Conservation (phyloP, 1,139 yeast genomes). For the Protomyces lactucae-debilis region DNA sequence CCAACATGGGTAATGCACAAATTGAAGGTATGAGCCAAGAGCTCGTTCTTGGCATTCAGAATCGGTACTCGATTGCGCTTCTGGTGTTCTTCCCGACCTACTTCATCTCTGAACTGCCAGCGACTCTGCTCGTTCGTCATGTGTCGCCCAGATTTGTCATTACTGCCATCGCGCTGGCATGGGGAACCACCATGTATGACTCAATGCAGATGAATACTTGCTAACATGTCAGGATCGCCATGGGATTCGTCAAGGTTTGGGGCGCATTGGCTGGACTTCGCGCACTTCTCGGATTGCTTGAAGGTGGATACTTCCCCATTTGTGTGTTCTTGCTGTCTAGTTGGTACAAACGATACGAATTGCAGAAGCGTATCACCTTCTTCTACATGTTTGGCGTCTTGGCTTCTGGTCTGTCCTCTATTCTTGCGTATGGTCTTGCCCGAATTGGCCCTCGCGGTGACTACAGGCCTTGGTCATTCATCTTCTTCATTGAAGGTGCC, state of each 20-base stretch:
- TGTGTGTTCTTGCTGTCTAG: conserved; percentile 26
- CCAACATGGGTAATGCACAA: conserved; percentile 58
- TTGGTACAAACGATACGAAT: conserved; percentile 28
- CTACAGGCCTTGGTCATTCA: conserved; percentile 78
- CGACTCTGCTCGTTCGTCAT: conserved; percentile 56
- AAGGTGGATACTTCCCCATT: conserved; percentile 35
- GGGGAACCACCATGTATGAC: conserved; percentile 16
- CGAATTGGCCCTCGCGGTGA: conserved; percentile 50
- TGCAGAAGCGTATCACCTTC: conserved; percentile 26
- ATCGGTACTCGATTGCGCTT: conserved; percentile 50
- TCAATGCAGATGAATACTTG: too few species aligned
- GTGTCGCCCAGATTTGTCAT: conserved; percentile 52
- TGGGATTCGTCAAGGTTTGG: conserved; percentile 57
- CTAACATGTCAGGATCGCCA: conserved; percentile 31
- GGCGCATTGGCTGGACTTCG: conserved; percentile 53
- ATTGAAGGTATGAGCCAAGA: conserved; percentile 51
- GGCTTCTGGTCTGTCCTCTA: conserved; percentile 1
- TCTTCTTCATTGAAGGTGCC: conserved; percentile 65
- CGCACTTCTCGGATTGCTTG: background rate
- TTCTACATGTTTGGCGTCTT: conserved; percentile 34
- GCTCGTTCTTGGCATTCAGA: conserved; percentile 44
- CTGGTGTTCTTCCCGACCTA: conserved; percentile 70
- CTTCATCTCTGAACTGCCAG: conserved; percentile 53
- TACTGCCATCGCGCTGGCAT: conserved; percentile 29
- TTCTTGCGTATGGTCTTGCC: conserved; percentile 10